Conservation (phyloP, 2,329 filamentous ascomycete genomes). For the Colletotrichum endophyticum region DNA sequence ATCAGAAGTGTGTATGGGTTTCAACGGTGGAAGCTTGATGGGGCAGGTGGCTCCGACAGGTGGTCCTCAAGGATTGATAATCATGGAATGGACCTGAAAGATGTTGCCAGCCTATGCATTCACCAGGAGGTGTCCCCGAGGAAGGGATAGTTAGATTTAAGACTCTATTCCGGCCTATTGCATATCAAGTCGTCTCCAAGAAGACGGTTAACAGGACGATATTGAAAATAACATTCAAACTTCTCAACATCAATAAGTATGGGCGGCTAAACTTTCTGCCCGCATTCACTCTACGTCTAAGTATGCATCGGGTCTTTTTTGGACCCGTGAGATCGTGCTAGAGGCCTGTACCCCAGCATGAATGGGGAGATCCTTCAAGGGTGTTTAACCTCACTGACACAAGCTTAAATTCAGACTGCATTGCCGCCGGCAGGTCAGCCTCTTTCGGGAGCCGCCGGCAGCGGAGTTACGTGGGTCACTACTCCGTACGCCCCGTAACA, state of each 20-base stretch:
- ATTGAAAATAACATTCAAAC: background rate
- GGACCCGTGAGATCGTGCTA: background rate
- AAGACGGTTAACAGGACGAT: background rate
- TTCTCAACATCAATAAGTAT: background rate
- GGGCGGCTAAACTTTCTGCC: background rate
- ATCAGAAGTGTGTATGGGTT: background rate
- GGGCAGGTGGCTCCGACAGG: background rate
- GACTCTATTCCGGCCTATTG: background rate
- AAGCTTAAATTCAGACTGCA: background rate
- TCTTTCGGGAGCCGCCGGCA: background rate
- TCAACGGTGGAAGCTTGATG: background rate
- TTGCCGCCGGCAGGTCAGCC: background rate
- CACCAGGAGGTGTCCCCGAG: background rate
- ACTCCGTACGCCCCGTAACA: background rate
- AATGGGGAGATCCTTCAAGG: background rate
- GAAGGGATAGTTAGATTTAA: background rate
- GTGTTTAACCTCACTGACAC: background rate
- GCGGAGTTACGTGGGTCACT: background rate
- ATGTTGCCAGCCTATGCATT: background rate
- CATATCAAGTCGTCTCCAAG: background rate
- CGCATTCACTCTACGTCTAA: background rate
- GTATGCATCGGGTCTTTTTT: background rate
- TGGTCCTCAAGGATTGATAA: background rate
- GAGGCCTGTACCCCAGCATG: background rate
- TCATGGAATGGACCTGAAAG: background rate